Conservation (phyloP, 208 protist species). For the Crithidia brevicula region DNA sequence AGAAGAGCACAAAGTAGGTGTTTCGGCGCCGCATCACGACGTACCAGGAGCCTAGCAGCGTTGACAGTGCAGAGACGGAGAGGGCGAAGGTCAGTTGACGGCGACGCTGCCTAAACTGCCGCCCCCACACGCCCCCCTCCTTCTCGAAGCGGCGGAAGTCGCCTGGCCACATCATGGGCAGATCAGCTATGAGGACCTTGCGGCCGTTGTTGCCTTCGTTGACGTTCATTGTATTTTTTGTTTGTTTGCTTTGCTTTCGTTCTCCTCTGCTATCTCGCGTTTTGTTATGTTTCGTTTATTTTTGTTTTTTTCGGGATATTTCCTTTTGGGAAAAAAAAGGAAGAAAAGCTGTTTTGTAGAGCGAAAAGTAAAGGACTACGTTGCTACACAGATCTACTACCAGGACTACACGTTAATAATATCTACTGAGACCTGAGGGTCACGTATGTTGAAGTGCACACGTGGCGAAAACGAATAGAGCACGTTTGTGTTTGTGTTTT, state of each 20-base stretch:
- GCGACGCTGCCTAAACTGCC: constrained; percentile 78
- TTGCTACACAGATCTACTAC: neutral
- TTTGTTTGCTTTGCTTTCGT: neutral
- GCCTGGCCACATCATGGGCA: constrained; percentile 89
- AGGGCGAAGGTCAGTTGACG: constrained; percentile 79
- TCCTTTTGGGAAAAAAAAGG: no score
- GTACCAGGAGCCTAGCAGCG: constrained; percentile 65
- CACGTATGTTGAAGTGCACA: no score
- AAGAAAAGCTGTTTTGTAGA: no score
- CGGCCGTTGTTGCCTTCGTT: constrained; percentile 40
- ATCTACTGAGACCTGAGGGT: no score
- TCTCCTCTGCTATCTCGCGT: no score
- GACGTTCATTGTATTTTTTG: constrained; percentile 15
- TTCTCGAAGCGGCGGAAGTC: constrained; percentile 85
- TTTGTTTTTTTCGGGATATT: constrained; percentile 6
- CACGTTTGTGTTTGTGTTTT: no score
- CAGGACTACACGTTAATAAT: no score
- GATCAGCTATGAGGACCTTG: constrained; percentile 79
- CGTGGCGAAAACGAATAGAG: no score
- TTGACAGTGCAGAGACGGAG: constrained; percentile 39
- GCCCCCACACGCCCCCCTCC: constrained; percentile 84
- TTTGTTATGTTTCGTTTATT: neutral
- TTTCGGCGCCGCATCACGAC: constrained; percentile 66
- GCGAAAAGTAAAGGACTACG: neutral
- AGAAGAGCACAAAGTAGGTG: constrained; percentile 83